phyloP scores from a whole-genome alignment of 805 yeast genomes.

The Clavispora fructus region DNA sequence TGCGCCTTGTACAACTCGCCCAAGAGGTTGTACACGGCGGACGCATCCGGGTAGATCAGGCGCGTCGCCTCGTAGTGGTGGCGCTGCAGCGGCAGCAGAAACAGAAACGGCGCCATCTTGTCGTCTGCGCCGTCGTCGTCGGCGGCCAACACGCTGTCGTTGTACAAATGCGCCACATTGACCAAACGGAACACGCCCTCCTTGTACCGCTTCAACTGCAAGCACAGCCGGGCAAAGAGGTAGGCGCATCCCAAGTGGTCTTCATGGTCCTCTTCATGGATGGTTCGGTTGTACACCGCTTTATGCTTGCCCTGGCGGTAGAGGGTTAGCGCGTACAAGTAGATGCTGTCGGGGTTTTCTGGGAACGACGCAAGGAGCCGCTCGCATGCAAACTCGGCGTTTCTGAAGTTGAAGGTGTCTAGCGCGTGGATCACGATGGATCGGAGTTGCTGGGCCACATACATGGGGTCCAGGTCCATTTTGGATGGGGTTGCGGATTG shows the following conservation, averaged over 20 bases:
- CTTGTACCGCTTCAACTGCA: slow-evolving; percentile 46
- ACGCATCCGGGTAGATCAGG: slow-evolving; percentile 54
- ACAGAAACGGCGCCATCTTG: slow-evolving; percentile 4
- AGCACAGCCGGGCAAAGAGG: slow-evolving; percentile 65
- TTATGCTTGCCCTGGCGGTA: slow-evolving; percentile 55
- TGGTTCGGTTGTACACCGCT: slow-evolving; percentile 49
- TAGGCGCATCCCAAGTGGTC: slow-evolving; percentile 70
- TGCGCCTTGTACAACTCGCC: slow-evolving; percentile 61
- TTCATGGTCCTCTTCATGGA: slow-evolving; percentile 29
- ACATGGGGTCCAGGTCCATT: not conserved
- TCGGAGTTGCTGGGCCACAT: slow-evolving; percentile 41
- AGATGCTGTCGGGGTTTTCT: slow-evolving; percentile 54
- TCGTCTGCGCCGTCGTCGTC: not conserved
- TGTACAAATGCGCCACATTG: slow-evolving; percentile 26
- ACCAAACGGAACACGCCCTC: slow-evolving; percentile 55
- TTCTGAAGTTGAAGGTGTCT: slow-evolving; percentile 60
- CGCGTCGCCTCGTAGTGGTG: slow-evolving; percentile 37
- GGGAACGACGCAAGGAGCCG: slow-evolving; percentile 61
- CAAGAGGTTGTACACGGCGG: slow-evolving; percentile 60
- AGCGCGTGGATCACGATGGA: slow-evolving; percentile 62
- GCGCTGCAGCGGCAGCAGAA: slow-evolving; percentile 17
- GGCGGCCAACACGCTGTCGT: slow-evolving; percentile 12
- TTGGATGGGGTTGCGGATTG: not conserved
- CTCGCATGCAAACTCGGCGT: slow-evolving; percentile 87
- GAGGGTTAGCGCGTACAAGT: slow-evolving; percentile 65